Base-by-base conservation (phyloP, 2,329 filamentous ascomycete species). In the Fusarium phyllophilum region DNA sequence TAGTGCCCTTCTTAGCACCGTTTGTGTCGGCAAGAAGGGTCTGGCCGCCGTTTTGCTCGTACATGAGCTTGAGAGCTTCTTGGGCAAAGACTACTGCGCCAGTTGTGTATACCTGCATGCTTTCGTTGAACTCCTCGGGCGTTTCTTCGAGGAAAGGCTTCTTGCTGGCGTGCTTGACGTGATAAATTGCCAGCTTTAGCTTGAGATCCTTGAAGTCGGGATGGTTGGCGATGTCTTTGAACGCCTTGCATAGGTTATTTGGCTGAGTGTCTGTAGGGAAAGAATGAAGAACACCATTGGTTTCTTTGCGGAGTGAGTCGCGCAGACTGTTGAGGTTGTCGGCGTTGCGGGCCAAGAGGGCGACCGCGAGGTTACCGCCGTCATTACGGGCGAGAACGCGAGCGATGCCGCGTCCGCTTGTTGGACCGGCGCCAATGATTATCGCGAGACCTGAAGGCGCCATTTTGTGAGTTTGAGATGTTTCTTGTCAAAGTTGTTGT, bases 1-100 rank as follows among this genome's bases (percentile, higher is more conserved):
- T 76, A 0, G 87, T 89, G 3, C 88, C 88, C 70, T 90, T 89
- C 81, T 89, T 90, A 57, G 78, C 78, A 1, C 82, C 84, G 2
- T 83, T 83, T 4, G 81, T 82, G 17, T 87, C 84, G 12, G 82
- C 75, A 6, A 90, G 81, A 0, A 77, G 66, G 4, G 81, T 82
- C 58, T 83, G 80, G 12, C 85, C 83, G 8, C 86, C 87, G 60
- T 89, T 86, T 64, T 89, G 85, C 3, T 81, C 83, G 69, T 89
- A 88, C 59, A 89, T 84, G 13, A 86, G 75, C 76, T 85, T 86
- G 49, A 89, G 64, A 3, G 84, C 82, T 72, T 89, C 85, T 74
- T 90, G 88, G 1, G 85, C 81, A 73, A 90, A 90, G 0, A 85
- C 83, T 73, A 90, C 87, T 4, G 88, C 87, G 0, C 88, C 88